Evolutionary conservation across 139 green algal genomes (phyloP), one percentile per base, ranked within the genome.

Genomic region (Deuterostichococcus epilithicus): DNA sequence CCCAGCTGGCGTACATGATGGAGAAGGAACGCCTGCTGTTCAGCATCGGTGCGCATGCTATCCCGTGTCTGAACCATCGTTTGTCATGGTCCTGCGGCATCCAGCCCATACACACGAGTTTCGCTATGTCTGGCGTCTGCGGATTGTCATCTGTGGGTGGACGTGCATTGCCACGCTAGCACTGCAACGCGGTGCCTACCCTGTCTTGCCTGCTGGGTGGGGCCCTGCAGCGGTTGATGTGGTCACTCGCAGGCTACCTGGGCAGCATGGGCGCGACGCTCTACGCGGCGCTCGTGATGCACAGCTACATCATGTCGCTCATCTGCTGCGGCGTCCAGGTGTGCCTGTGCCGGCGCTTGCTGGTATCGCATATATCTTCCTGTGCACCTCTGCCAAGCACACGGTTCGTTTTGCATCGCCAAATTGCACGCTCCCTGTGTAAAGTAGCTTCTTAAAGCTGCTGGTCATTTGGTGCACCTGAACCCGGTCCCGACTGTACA

Each of bases 291-390:
- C 75, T 98, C 28, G 76, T 93, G 32, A 86, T 95, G 86, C 88
- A 97, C 59, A 93, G 83, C 68, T 98, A 98, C 84, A n/a, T 97
- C 20, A 84, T 97, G 39, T 97, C 88, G 2, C 77, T 97, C 23
- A 28, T 92, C 6, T 95, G 78, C 77, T 95, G 87, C 69, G 88
- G 69, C 1, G 60, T 91, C 18, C 94, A 97, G 87, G 87, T 87
- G 37, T 13, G 78, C 26, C 26, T 25, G 32, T 39, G 1, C 4
- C 32, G 22, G 13, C 44, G 10, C 6, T 13, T 68, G 42, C 71
- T 76, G 1, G 1, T 18, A 6, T 8, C 28, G 3, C 52, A 63
- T n/a, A 13, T 63, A 23, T 52, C 42, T 52, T 52, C 8, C 13
- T 52, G 13, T 52, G 8, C 42, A 23, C 13, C 42, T 13, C 42